Percentiles rank a stretch among this genome's conserved stretches.
phyloP scores from a whole-genome alignment of 495 filamentous ascomycete species.

The Rhizodiscina lignyota region DNA sequence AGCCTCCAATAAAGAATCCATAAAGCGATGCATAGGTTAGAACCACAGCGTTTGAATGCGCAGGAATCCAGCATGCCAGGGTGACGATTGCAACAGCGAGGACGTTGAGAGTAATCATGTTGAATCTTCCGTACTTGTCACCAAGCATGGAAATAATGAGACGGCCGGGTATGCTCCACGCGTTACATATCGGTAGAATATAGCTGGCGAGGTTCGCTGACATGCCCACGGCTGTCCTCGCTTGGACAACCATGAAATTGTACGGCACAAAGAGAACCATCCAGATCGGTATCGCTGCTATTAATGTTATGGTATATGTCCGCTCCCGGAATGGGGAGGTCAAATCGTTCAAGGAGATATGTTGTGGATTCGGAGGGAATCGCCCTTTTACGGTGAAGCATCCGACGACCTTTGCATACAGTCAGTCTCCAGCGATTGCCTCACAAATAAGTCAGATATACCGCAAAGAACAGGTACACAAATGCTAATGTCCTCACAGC shows the following conservation, averaged over 20 bases:
- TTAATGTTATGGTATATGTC: conserved; percentile 31
- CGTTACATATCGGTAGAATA: conserved; percentile 53
- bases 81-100: conserved; percentile 41
- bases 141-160: conserved; percentile 50
- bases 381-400: conserved; percentile 49
- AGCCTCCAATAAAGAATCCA: conserved; percentile 58
- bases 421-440: too few relatives aligned
- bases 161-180: conserved; percentile 45
- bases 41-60: conserved; percentile 35
- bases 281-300: conserved; percentile 43
- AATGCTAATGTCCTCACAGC: conserved; percentile 52
- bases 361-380: conserved; percentile 36
- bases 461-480: conserved; percentile 44
- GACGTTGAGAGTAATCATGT: conserved; percentile 47
- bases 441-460: too few relatives aligned
- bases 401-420: too few relatives aligned
- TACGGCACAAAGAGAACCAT: conserved; percentile 34
- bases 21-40: conserved; percentile 49
- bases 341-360: conserved; percentile 35
- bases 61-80: conserved; percentile 52
- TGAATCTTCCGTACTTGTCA: conserved; percentile 56
- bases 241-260: conserved; percentile 47
- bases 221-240: conserved; percentile 40
- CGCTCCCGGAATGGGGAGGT: conserved; percentile 39
- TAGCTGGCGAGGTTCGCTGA: conserved; percentile 38